Evolutionary conservation across 345 rosid species (phyloP).

Genomic region (Carallia pectinifolia): DNA sequence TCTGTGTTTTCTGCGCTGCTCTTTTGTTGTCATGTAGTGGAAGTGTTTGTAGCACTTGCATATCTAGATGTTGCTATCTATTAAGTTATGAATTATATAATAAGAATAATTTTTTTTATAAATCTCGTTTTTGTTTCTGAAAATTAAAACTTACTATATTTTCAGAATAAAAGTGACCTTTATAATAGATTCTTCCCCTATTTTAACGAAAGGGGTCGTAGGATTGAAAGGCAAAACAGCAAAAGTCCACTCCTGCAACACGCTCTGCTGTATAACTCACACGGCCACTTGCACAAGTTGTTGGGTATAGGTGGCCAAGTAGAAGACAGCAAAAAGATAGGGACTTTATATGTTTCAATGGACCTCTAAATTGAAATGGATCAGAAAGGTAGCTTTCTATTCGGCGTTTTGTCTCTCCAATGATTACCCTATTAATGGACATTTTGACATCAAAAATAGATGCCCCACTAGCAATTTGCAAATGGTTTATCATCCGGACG

Average conservation of each 20-base stretch:
- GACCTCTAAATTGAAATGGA: no score
- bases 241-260: conserved; percentile 8
- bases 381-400: conserved; percentile 2
- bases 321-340: no score
- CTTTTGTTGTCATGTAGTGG: no score
- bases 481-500: background rate
- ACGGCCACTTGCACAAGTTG: no score
- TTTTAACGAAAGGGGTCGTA: background rate
- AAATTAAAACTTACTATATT: no score
- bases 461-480: background rate
- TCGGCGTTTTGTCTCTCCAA: conserved; percentile 15
- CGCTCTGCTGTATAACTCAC: background rate
- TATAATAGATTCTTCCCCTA: background rate
- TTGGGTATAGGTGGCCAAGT: no score
- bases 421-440: conserved; percentile 11
- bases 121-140: no score
- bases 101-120: no score
- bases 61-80: background rate
- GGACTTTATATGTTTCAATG: no score
- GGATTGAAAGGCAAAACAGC: background rate
- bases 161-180: no score
- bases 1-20: no score
- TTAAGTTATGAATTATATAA: no score
- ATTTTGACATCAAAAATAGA: conserved; percentile 7
- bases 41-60: background rate